These are phyloP conservation scores for Amylocarpus encephaloides DNA, from an alignment of 2,329 filamentous ascomycete genomes.

Conservation along the genomic window DNA sequence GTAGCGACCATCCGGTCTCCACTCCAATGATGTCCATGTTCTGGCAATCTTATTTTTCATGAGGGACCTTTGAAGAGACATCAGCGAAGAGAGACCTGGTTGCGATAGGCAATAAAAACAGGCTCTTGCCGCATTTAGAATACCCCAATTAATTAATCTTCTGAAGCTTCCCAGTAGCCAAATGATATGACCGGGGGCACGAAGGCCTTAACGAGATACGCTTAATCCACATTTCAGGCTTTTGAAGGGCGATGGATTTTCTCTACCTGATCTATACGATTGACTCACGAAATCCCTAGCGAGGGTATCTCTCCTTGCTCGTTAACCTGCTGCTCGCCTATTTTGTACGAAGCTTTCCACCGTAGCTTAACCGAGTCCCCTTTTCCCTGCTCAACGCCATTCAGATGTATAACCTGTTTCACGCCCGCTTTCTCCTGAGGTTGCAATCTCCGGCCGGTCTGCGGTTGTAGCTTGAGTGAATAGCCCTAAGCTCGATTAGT, in stretches of 20 bases:
- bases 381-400: constrained; percentile 62
- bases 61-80: too few relatives aligned
- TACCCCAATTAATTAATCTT: too few relatives aligned
- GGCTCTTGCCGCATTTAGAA: too few relatives aligned
- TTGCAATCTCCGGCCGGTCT: constrained; percentile 69
- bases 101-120: too few relatives aligned
- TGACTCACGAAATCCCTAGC: constrained; percentile 60
- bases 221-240: too few relatives aligned
- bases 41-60: too few relatives aligned
- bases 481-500: constrained; percentile 53
- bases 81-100: too few relatives aligned
- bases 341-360: constrained; percentile 77
- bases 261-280: neutral
- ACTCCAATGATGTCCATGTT: too few relatives aligned
- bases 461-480: constrained; percentile 74
- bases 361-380: constrained; percentile 81
- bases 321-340: constrained; percentile 59
- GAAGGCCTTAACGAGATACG: too few relatives aligned
- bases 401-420: constrained; percentile 72
- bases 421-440: constrained; percentile 68
- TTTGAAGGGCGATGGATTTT: neutral
- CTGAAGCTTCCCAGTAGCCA: too few relatives aligned
- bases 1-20: too few relatives aligned
- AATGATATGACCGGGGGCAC: too few relatives aligned
- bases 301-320: constrained; percentile 83